These are phyloP conservation scores for Hypoxylon fuscum DNA, from an alignment of 495 filamentous ascomycete species.

Conservation along the genomic window DNA sequence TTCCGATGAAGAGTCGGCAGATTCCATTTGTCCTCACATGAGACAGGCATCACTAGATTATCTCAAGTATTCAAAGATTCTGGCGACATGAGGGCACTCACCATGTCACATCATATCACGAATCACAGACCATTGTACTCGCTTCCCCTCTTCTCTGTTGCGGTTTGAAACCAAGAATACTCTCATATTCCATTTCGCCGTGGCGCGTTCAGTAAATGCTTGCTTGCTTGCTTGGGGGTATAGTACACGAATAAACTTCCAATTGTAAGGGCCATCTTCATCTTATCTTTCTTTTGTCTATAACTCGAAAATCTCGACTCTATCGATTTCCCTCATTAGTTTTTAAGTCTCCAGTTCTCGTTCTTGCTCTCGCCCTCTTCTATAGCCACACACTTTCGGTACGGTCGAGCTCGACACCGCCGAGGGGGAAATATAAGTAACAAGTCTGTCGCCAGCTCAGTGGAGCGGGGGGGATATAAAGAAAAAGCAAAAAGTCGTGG, in stretches of 20 bases:
- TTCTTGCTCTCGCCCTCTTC: too few relatives aligned
- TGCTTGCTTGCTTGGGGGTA: conserved; percentile 2
- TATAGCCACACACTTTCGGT: too few relatives aligned
- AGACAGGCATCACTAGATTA: too few relatives aligned
- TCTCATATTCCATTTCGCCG: conserved; percentile 12
- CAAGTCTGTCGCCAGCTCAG: background rate
- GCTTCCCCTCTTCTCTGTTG: too few relatives aligned
- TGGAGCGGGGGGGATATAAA: too few relatives aligned
- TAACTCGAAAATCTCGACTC: background rate
- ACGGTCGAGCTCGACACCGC: too few relatives aligned
- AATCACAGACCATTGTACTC: too few relatives aligned
- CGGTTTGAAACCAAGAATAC: background rate
- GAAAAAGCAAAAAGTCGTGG: background rate
- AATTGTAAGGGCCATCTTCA: background rate
- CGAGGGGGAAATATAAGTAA: background rate
- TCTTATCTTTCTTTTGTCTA: background rate
- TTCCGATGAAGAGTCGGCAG: too few relatives aligned
- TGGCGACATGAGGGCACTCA: too few relatives aligned
- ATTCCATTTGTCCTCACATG: too few relatives aligned
- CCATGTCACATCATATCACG: too few relatives aligned
- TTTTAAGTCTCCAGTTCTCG: background rate
- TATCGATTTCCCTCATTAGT: background rate
- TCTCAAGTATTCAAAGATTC: too few relatives aligned
- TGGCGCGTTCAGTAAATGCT: background rate
- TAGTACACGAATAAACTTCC: background rate